Conservation (phyloP, 345 rosid species). For the Populus ilicifolia region DNA sequence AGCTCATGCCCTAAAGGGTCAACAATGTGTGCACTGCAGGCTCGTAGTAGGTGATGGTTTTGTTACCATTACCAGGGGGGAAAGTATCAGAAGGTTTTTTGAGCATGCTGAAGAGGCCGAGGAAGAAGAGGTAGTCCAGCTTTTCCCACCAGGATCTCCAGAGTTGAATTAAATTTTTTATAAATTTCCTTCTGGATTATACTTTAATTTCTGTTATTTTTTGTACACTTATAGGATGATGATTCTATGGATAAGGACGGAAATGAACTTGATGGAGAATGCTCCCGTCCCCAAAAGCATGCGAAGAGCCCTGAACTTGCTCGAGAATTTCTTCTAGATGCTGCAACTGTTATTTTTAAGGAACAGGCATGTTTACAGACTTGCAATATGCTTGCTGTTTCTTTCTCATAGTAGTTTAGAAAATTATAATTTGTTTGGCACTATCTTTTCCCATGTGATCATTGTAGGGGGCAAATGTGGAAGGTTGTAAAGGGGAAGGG, state of each 20-base stretch:
- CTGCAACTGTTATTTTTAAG: slow-evolving; percentile 88
- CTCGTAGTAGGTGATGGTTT: slow-evolving; percentile 92
- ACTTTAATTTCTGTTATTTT: neutral
- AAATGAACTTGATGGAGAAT: slow-evolving; percentile 93
- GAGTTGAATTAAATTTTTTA: neutral
- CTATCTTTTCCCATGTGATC: neutral
- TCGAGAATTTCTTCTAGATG: slow-evolving; percentile 98
- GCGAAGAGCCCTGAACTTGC: slow-evolving; percentile 99
- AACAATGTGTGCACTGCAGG: slow-evolving; percentile 84
- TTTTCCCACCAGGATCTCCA: neutral
- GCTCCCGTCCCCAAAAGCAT: slow-evolving; percentile 97
- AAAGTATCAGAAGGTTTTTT: slow-evolving; percentile 75
- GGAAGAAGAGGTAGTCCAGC: slow-evolving; percentile 84
- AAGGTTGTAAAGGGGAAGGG: neutral
- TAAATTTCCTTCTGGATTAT: neutral
- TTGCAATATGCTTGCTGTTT: slow-evolving; percentile 10
- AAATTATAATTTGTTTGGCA: neutral
- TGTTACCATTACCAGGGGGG: slow-evolving; percentile 77
- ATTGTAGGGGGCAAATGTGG: neutral
- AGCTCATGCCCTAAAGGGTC: slow-evolving; percentile 84
- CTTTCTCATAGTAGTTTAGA: slow-evolving; percentile 3
- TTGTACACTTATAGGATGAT: slow-evolving; percentile 65
- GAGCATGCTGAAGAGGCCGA: slow-evolving; percentile 97
- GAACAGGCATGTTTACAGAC: slow-evolving; percentile 65
- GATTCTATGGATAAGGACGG: slow-evolving; percentile 91